Conservation (phyloP, 192 early-diverging fungal species). For the Backusella morwellensis region DNA sequence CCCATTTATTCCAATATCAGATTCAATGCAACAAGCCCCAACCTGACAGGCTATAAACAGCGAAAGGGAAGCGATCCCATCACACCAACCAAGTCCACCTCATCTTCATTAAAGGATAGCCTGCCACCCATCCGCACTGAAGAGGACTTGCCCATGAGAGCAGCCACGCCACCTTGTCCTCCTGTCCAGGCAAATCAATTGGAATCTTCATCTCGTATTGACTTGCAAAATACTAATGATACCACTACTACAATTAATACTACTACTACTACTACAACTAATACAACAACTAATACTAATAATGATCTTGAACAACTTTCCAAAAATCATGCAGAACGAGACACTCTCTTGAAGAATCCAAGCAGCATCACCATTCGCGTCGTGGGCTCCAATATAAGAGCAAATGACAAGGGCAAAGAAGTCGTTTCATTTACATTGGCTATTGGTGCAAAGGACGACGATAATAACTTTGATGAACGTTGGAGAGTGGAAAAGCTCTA, state of each 20-base stretch:
- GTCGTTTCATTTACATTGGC: constrained; percentile 59
- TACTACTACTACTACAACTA: background rate
- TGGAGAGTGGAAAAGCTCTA: constrained; percentile 91
- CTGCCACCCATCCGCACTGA: constrained; percentile 7
- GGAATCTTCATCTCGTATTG: too few relatives aligned
- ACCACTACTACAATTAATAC: background rate
- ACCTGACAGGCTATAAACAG: background rate
- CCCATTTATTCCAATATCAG: background rate
- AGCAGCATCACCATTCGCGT: constrained; percentile 33
- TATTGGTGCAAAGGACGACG: constrained; percentile 25
- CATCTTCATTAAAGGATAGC: background rate
- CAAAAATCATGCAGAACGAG: background rate
- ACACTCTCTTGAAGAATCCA: background rate
- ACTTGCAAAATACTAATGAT: background rate
- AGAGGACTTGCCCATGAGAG: background rate
- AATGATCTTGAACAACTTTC: background rate
- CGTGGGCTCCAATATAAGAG: constrained; percentile 56
- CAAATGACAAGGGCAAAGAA: constrained; percentile 80
- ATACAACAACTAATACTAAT: background rate
- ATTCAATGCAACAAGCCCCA: background rate
- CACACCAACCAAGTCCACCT: background rate
- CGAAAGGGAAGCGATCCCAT: background rate
- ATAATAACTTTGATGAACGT: constrained; percentile 47
- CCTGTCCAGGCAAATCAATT: background rate
- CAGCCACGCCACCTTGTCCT: constrained; percentile 4